These are phyloP conservation scores for Auriscalpium microsporum DNA, from an alignment of 768 basidiomycete species.

Conservation along the genomic window DNA sequence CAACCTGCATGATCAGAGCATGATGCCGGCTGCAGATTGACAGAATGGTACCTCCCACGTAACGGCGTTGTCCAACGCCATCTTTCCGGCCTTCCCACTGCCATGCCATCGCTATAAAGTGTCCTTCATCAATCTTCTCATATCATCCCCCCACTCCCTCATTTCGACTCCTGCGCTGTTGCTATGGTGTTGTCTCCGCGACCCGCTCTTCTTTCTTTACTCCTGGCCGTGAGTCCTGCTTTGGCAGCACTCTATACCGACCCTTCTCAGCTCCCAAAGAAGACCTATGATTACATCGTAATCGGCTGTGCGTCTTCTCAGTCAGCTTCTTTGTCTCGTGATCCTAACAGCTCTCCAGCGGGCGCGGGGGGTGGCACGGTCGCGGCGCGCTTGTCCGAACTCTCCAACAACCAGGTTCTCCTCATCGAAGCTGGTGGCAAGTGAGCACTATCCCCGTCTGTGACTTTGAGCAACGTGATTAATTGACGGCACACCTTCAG, in stretches of 20 bases:
- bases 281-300: slow-evolving; percentile 4
- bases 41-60: too few species aligned
- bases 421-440: slow-evolving; percentile 2
- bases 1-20: too few species aligned
- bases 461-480: background rate
- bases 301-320: background rate
- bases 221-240: background rate
- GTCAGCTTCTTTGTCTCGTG: background rate
- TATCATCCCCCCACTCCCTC: too few species aligned
- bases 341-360: background rate
- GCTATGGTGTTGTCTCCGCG: background rate
- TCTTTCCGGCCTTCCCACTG: too few species aligned
- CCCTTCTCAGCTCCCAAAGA: slow-evolving; percentile 1
- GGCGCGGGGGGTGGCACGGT: slow-evolving; percentile 1
- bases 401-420: background rate
- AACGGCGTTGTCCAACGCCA: too few species aligned
- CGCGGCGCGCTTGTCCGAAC: background rate
- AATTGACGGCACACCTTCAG: background rate
- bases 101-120: too few species aligned
- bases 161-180: background rate
- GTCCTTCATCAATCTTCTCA: too few species aligned
- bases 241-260: slow-evolving; percentile 1
- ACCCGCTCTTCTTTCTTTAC: background rate
- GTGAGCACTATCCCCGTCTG: background rate
- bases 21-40: too few species aligned